Base-by-base conservation (phyloP, 768 basidiomycete genomes). In the Astraeus odoratus region DNA sequence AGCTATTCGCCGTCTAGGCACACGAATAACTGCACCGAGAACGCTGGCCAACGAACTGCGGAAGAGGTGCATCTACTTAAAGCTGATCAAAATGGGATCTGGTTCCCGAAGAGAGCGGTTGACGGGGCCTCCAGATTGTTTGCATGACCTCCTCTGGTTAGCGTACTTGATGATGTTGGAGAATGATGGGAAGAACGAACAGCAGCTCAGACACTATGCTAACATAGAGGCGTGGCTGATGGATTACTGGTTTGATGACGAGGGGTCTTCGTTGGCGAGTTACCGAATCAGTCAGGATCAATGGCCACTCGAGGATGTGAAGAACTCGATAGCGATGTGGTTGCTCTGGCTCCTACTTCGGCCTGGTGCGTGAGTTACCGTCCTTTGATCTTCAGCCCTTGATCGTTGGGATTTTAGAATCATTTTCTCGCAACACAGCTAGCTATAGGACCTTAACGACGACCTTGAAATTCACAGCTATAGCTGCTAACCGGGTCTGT, bases 161-260 rank as follows among this genome's bases (percentile, higher is more conserved):
- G 74, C 80, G 22, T 89, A 84, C 57, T 64, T 86, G 29, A 79
- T 91, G 79, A 75, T 89, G 72, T 67, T 91, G 38, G 89, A 92
- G 66, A 83, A 87, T 52, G 83, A 83, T 23, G 83, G 78, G 34
- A 81, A 75, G 57, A 90, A 90, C 52, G 76, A 76, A 52, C 59
- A 39, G 36, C 86, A 88, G 57, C 71, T 90, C n/a, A 59, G 77
- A n/a, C 77, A 78, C 19, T 87, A 81, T 54, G 86, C 77, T 5
- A 55, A 58, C 31, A 73, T 87, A 45, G 75, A 80, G 43, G 52
- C 53, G 0, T 89, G 86, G 86, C 58, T 90, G 33, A 68, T 67
- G 52, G 71, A 73, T 44, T 89, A 77, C 56, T 81, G 81, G 79
- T 81, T 87, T 50, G 72, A 77, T 46, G 65, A 70, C 8, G 50